Evolutionary conservation across 2,329 filamentous ascomycete genomes (phyloP), one percentile per base, ranked within the genome.

Genomic region (Lachnellula hyalina): DNA sequence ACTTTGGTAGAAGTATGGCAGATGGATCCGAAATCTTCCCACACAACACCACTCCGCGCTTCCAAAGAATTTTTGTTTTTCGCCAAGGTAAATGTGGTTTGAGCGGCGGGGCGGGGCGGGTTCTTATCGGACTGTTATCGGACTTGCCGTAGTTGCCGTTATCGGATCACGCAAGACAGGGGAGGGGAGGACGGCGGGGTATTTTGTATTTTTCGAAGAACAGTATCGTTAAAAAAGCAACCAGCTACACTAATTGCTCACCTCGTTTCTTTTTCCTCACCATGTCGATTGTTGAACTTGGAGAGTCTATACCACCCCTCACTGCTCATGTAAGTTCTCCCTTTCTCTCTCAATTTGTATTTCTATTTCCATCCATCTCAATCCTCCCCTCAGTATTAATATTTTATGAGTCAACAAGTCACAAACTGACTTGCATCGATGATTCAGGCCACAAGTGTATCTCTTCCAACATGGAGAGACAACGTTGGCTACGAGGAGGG

Each of bases 401-500:
- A 49, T 40, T 28, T 47, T 23, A 35, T 53, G 35, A 38, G 46
- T 42, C 32, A 45, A 47, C 36, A 54, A 44, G 9, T 40, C 25
- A 50, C 53, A 53, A 53, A 52, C 21, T 47, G 53, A 23, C 21
- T 28, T 42, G 19, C n/a, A 40, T 15, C 36, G 8, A 17, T 17
- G n/a, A 21, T n/a, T 48, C 47, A 96, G 92, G 94, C 93, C 61
- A 90, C 97, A 61, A 97, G 93, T 71, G 93, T 97, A 42, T 97
- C 94, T 15, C 77, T 99, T 25, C 94, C 94, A 40, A 95, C 91
- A 73, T 99, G 94, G 94, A 80, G 79, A 62, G 79, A 91, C 61
- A 97, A 96, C 66, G 78, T 99, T 40, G 93, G 84, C 41, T 99
- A 99, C 68, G 94, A 99, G 71, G 91, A 99, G 72, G 93, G 91